phyloP scores from a whole-genome alignment of 2,329 filamentous ascomycete species.

The Karstenula rhodostoma region DNA sequence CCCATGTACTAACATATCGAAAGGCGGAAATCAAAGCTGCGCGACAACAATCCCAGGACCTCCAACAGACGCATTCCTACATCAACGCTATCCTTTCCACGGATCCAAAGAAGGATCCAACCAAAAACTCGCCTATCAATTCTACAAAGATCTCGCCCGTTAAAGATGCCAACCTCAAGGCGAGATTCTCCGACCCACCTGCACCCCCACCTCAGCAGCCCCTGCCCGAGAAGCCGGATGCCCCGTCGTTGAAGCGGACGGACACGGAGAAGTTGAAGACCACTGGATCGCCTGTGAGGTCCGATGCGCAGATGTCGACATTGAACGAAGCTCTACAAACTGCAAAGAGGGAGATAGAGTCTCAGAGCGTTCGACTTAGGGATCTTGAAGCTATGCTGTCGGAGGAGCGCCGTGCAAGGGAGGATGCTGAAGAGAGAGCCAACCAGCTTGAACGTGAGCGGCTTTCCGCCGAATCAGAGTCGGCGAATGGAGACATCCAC shows the following conservation, averaged over 20 bases:
- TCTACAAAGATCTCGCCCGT: constrained; percentile 55
- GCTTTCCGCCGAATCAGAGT: constrained; percentile 37
- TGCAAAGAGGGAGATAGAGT: constrained; percentile 86
- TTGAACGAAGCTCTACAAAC: constrained; percentile 84
- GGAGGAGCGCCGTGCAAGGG: constrained; percentile 81
- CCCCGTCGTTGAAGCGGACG: constrained; percentile 71
- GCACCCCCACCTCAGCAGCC: constrained; percentile 93
- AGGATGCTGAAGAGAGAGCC: constrained; percentile 83
- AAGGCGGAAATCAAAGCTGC: constrained; percentile 91
- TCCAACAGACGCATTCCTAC: constrained; percentile 83
- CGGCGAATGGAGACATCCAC: constrained; percentile 31
- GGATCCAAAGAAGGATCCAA: constrained; percentile 65
- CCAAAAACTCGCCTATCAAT: constrained; percentile 54
- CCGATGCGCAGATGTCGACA: constrained; percentile 78
- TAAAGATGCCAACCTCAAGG: constrained; percentile 73
- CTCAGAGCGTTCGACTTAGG: constrained; percentile 79
- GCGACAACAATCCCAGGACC: constrained; percentile 84
- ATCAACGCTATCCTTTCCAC: constrained; percentile 78
- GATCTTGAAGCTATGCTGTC: constrained; percentile 81
- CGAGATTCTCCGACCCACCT: constrained; percentile 89
- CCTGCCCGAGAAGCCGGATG: constrained; percentile 90
- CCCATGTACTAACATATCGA: constrained; percentile 31
- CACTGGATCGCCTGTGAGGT: constrained; percentile 66
- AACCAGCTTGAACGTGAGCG: constrained; percentile 69
- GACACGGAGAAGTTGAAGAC: constrained; percentile 77